Percentiles rank a stretch among this genome's conserved stretches.
These are phyloP conservation scores for Pyracantha coccinea DNA, from an alignment of 331 rosid genomes.

Conservation along the genomic window DNA sequence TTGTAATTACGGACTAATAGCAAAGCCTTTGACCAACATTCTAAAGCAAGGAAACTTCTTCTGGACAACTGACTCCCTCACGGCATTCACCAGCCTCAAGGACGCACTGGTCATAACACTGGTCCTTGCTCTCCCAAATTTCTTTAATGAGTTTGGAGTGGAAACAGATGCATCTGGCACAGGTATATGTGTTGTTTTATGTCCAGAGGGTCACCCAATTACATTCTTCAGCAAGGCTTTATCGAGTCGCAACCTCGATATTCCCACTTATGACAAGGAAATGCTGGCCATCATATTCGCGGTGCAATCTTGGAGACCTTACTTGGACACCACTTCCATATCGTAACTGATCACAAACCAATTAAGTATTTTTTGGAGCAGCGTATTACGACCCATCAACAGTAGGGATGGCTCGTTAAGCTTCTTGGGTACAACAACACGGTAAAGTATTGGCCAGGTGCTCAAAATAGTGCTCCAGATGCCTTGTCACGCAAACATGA, in stretches of 20 bases:
- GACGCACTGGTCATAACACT: fast-evolving
- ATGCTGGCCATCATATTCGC: not conserved
- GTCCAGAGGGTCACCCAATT: too few species aligned
- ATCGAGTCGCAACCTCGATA: too few species aligned
- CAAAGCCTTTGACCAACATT: not conserved
- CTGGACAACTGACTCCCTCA: fast-evolving
- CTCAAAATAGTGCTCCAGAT: not conserved
- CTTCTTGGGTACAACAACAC: not conserved
- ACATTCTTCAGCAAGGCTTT: too few species aligned
- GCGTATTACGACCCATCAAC: fast-evolving
- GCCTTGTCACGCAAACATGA: not conserved
- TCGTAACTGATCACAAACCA: not conserved
- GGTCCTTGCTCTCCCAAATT: not conserved
- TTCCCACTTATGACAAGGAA: not conserved
- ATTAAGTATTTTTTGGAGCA: not conserved
- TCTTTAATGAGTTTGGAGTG: fast-evolving
- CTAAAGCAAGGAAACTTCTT: not conserved
- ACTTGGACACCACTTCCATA: not conserved
- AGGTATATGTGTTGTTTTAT: not conserved
- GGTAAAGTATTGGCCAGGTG: not conserved
- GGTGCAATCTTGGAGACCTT: not conserved
- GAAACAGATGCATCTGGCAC: not conserved
- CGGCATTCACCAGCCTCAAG: not conserved
- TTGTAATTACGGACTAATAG: not conserved
- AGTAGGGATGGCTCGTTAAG: not conserved